Percentiles rank a stretch among this genome's conserved stretches.
Evolutionary conservation across 768 basidiomycete genomes (phyloP).

Genomic region (Pulveroboletus ravenelii): DNA sequence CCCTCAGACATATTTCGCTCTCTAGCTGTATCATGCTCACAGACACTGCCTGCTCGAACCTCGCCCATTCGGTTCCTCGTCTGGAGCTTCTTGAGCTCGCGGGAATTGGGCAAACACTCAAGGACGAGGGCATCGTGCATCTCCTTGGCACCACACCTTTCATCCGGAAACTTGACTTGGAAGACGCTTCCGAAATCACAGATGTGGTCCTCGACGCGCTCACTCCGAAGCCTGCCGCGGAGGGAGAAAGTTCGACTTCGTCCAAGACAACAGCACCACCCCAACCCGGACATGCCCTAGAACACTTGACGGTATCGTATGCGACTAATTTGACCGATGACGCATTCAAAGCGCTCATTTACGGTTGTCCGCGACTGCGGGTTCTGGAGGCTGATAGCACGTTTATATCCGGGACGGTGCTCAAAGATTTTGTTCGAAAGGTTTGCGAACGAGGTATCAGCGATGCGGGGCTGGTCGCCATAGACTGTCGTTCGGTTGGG

Average conservation of each 20-base stretch:
- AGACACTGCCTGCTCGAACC: conserved; percentile 66
- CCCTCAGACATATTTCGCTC: conserved; percentile 67
- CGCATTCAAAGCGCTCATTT: conserved; percentile 60
- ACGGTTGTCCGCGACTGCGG: conserved; percentile 53
- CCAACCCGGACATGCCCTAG: conserved; percentile 62
- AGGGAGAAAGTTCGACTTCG: conserved; percentile 6
- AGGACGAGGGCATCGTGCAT: conserved; percentile 67
- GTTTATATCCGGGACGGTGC: conserved; percentile 52
- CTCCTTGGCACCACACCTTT: conserved; percentile 65
- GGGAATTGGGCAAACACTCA: conserved; percentile 63
- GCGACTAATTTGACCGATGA: conserved; percentile 61
- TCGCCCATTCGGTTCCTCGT: conserved; percentile 64
- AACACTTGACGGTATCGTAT: conserved; percentile 67
- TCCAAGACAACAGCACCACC: conserved; percentile 21
- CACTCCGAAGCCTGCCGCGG: conserved; percentile 39
- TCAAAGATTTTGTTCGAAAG: conserved; percentile 64
- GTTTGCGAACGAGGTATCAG: conserved; percentile 42
- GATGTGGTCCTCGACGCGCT: conserved; percentile 66
- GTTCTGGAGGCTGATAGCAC: conserved; percentile 81
- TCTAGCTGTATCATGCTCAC: conserved; percentile 70
- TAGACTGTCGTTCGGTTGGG: conserved; percentile 71
- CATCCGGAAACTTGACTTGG: conserved; percentile 78
- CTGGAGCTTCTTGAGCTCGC: conserved; percentile 79
- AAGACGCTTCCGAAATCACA: conserved; percentile 70
- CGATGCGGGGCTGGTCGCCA: conserved; percentile 58